Evolutionary conservation across 1,139 yeast genomes (phyloP), one percentile per base, ranked within the genome.

Genomic region (Hyphopichia wangnamkhiaoensis): DNA sequence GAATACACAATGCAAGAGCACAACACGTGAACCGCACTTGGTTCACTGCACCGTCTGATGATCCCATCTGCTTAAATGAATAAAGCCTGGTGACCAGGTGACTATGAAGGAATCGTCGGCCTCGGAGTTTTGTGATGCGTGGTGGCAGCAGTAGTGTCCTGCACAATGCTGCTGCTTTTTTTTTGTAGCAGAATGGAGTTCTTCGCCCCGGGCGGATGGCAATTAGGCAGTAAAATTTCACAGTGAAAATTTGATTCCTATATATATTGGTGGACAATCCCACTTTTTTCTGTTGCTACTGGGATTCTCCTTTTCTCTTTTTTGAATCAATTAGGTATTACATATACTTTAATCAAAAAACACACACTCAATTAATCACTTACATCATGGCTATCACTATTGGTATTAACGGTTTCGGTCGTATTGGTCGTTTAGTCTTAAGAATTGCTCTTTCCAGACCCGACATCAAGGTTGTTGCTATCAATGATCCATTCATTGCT

Each of bases 351-450:
- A 24, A 24, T 17, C 9, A 8, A 33, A 7, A 16, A 14, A 13
- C 30, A 27, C 16, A 27, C 30, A 27, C 16, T 14, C 24, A 21
- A 7, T 7, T 10, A 21, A 21, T 21, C 18, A 18, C n/a, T 26
- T 26, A 26, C 6, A 35, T n/a, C 21, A 35, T 35, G 38, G 38
- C 38, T 35, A 44, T 44, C 20, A 21, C 38, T 29, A 46, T 82
- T 59, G 89, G 88, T 68, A 82, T 82, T 63, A 82, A 82, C 77
- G 89, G 88, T 58, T 82, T 82, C 77, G 89, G 89, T 55, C 80
- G 89, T 68, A 82, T 82, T 54, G 89, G 89, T 48, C 85, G 89
- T 68, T 77, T 82, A 56, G 89, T 83, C 46, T 72, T 82, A 62
- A 79, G 89, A 74, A 76, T 80, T 58, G 88, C 88, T 46, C 67